Evolutionary conservation across 2,329 filamentous ascomycete species (phyloP), one percentile per base, ranked within the genome.

Genomic region (Penicillium nordicum): DNA sequence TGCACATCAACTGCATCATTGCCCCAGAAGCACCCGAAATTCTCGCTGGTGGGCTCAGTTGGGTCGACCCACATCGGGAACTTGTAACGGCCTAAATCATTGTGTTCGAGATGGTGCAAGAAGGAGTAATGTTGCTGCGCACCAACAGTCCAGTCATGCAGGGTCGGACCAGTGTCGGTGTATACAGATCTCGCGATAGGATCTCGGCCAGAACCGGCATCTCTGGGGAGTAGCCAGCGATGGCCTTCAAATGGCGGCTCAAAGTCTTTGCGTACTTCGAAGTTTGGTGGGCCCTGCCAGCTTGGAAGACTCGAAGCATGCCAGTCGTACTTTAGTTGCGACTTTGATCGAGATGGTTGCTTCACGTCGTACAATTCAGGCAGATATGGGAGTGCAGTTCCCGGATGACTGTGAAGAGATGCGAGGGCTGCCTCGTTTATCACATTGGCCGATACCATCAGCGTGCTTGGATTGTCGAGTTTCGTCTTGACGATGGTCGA

Each of bases 341-440:
- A 57, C 25, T 58, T 61, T 23, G 60, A 57, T 21, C 57, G 57
- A 11, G 59, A 55, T 1, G 63, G 53, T 36, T 65, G 64, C n/a
- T 59, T 55, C 41, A 55, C 50, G 6, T 57, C 56, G 25, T 59
- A 45, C 23, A 72, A 34, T 47, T 83, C 82, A 4, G 82, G 81
- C 21, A 83, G 74, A 65, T 83, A 84, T 3, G 82, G 79, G 48
- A 79, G 73, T 21, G 83, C 75, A 18, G 79, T 78, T 5, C 79
- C 80, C 9, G 80, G 72, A 55, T 82, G 82, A 63, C 78, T 79
- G 61, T 85, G 83, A 18, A 84, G 72, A 71, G 80, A 79, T 47
- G 77, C 76, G 32, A 83, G 78, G 11, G 81, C 74, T 14, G 81
- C 82, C 47, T 82, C 80, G 58, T 85, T 85, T 60, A 84, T 72